Evolutionary conservation across 2,329 filamentous ascomycete genomes (phyloP), one percentile per base, ranked within the genome.

Genomic region (Bipolaris oryzae): DNA sequence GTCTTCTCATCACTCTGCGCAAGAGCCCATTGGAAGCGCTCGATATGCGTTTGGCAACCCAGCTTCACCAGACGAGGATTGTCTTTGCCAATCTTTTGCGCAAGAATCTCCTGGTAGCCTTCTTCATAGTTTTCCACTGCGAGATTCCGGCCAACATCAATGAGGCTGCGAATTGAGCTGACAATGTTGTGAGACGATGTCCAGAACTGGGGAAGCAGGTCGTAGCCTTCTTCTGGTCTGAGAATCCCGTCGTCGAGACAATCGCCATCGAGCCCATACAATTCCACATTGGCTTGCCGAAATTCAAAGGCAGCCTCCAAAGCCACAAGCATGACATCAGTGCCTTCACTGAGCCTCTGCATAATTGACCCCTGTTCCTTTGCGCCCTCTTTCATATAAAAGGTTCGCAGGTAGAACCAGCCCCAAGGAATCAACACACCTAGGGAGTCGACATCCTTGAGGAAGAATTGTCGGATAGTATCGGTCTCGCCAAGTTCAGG

Each of bases 381-480:
- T 33, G 83, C 81, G 48, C 87, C 86, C 53, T 86, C 85, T 67
- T 88, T 89, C 55, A 89, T 81, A 53, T 89, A 85, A 72, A 90
- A 91, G 73, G 94, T 88, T 87, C 87, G 72, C 90, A 88, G 67
- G 87, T 90, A 66, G 41, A 70, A 66, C 71, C 71, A 75, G 7
- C 89, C 87, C 89, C 90, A 95, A 0, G 90, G 89, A 45, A 96
- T 82, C 41, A 95, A 86, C 53, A 90, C 81, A 52, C 92, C 87
- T 63, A 96, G 82, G 25, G 85, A 84, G 75, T 85, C 85, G 31
- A 92, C 82, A 43, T 78, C 75, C 33, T 72, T 75, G 59, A 92
- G 82, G 69, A 97, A 96, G 87, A 91, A 97, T 66, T 92, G 87
- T n/a, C 92, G 86, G 15, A 96, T 87, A 7, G 84, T 81, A 69